Evolutionary conservation across 2,329 filamentous ascomycete species (phyloP), one percentile per base, ranked within the genome.

Genomic region (Penicillium sp.): DNA sequence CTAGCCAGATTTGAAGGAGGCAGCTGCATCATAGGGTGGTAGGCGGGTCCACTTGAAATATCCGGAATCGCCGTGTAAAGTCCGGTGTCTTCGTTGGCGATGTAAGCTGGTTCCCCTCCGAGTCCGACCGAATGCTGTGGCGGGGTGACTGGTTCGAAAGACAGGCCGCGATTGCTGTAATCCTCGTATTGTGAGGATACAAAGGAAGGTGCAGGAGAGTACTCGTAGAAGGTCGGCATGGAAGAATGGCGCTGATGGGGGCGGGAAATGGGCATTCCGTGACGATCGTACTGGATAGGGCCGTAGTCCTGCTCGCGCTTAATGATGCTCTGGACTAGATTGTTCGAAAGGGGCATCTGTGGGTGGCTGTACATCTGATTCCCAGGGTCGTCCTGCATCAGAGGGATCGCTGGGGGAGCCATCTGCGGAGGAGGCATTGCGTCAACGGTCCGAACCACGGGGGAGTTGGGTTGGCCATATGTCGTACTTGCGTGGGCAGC

Each of bases 181-280:
- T 97, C 93, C 73, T 97, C 94, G 70, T 93, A 96, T 70, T 97
- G 93, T 1, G 94, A 97, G n/a, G 94, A 97, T 52, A 96, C 93
- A 71, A 97, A 97, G 1, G 94, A 97, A 2, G 94, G 94, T 0
- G 94, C 94, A 53, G 94, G 94, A 17, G 94, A 99, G 81, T 97
- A 99, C 77, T 99, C 94, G 75, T 97, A 88, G 74, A 96, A 99
- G 21, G 92, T 90, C 50, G 94, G 94, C 92, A 99, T 97, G n/a
- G 94, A 99, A 61, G 93, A 90, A 78, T 97, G 93, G 57, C 94
- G 89, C 75, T 96, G 91, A 78, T 96, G 92, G 52, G 88, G 82
- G 71, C 93, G 90, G 41, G 86, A 83, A 63, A 97, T 84, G 1
- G 93, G 90, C 56, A 96, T 87, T 67, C 91, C 91, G 70, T 94